phyloP scores from a whole-genome alignment of 148 eudicot species.

The Vaccinium vitisidaea region DNA sequence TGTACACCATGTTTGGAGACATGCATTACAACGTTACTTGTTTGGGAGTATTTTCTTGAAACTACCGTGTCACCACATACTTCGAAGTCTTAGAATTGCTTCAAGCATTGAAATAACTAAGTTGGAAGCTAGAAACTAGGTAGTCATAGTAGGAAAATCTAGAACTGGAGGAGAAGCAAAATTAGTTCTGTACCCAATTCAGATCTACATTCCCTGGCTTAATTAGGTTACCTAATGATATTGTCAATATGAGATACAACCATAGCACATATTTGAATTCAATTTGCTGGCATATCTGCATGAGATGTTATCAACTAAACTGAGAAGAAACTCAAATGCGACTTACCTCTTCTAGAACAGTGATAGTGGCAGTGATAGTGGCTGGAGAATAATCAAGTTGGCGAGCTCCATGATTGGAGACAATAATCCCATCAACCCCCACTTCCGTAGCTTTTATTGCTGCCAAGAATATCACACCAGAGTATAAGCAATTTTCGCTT shows the following conservation, averaged over 20 bases:
- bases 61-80: not conserved
- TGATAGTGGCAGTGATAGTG: conserved; percentile 65
- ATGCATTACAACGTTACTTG: not conserved
- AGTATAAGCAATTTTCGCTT: not conserved
- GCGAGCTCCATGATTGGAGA: conserved; percentile 89
- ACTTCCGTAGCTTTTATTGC: conserved; percentile 65
- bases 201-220: not conserved
- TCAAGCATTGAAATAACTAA: not conserved
- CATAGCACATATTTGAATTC: not conserved
- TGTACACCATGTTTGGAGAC: not conserved
- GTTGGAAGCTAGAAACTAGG: not conserved
- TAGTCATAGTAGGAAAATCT: not conserved
- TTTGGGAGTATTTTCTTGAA: not conserved
- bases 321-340: not conserved
- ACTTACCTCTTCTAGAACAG: conserved; percentile 71
- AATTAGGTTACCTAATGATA: not conserved
- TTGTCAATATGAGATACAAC: not conserved
- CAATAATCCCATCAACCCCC: conserved; percentile 70
- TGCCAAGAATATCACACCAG: conserved; percentile 31
- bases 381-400: conserved; percentile 86
- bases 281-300: conserved; percentile 7
- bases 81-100: not conserved
- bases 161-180: not conserved
- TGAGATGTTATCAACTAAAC: not conserved
- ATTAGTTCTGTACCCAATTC: not conserved